Base-by-base conservation (phyloP, 495 filamentous ascomycete species). In the Parachaetomium inaequale region DNA sequence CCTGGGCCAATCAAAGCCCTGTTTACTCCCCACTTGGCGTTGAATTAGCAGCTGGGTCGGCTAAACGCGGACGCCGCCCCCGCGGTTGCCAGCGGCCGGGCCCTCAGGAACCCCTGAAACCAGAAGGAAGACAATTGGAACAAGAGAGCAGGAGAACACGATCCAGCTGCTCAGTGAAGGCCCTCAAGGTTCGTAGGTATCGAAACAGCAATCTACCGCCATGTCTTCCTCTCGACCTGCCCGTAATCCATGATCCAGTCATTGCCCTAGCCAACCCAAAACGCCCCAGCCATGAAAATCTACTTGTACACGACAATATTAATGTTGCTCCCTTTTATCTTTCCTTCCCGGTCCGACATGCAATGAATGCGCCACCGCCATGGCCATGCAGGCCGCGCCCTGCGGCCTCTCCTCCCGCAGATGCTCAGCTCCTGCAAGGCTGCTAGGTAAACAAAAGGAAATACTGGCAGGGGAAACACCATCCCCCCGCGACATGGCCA, bases 271-370 rank as follows among this genome's bases (percentile, higher is more conserved):
- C 36, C 42, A 63, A 42, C 31, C 58, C 59, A 57, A 29, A 70
- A 70, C 68, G 66, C 68, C 68, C 38, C 55, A 53, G 66, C 63
- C 61, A 66, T 70, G 61, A 62, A n/a, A 55, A 52, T 40, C 52
- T 62, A 55, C 4, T 32, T 61, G 40, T 68, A 61, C 60, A 67
- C 55, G 28, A 17, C 45, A 38, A 45, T 58, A 64, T 68, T 38
- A 46, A 62, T 66, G 51, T 61, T 55, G 51, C 36, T 66, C 31
- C 59, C 40, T 65, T 63, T 68, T 61, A 57, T 54, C 53, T 63
- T 63, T 43, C 65, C 56, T 17, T 28, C 7, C 55, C 17, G 26
- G 58, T 60, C 15, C 29, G 45, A 55, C 36, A 59, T 61, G 57
- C 19, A 52, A 57, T 36, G 21, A 36, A 51, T 55, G 36, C 56